A percentile compares a stretch with the other conserved stretches of the same genome.
phyloP scores from a whole-genome alignment of 768 basidiomycete genomes.

The Amanita fuliginea region DNA sequence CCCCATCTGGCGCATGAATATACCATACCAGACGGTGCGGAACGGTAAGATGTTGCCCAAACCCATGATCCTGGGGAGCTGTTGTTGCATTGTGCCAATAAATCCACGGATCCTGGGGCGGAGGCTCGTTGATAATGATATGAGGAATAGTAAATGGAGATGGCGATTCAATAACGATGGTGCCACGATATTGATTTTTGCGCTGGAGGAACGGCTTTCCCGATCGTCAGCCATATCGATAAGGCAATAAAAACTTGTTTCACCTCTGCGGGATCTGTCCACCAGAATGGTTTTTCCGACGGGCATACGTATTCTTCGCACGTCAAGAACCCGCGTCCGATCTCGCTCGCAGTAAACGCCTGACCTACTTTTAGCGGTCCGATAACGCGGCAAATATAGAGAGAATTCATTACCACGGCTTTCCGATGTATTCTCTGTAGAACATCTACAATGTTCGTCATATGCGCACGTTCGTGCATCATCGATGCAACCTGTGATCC shows the following conservation, averaged over 20 bases:
- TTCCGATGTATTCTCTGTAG: conserved; percentile 27
- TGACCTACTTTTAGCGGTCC: conserved; percentile 12
- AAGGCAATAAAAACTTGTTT: conserved; percentile 5
- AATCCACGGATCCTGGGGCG: conserved; percentile 28
- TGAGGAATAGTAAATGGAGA: conserved; percentile 32
- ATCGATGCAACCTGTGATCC: conserved; percentile 9
- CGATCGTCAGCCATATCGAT: not conserved
- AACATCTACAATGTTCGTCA: conserved; percentile 20
- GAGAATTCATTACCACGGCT: conserved; percentile 23
- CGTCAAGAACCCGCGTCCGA: conserved; percentile 23
- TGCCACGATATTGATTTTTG: conserved; percentile 16
- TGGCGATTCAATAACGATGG: conserved; percentile 31
- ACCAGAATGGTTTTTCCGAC: conserved; percentile 30
- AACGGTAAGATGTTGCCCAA: conserved; percentile 22
- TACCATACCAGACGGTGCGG: conserved; percentile 10
- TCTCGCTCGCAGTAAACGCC: conserved; percentile 28
- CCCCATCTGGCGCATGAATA: not conserved
- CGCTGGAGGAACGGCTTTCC: conserved; percentile 21
- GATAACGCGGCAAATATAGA: conserved; percentile 1
- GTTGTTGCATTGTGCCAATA: conserved; percentile 23
- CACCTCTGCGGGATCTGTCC: conserved; percentile 45
- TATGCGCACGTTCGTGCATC: conserved; percentile 18
- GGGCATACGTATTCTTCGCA: conserved; percentile 15
- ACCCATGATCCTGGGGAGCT: conserved; percentile 24
- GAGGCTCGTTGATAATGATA: conserved; percentile 30